Conservation (phyloP, 1,284 basidiomycete species). For the Rhodotorula glutinis region DNA sequence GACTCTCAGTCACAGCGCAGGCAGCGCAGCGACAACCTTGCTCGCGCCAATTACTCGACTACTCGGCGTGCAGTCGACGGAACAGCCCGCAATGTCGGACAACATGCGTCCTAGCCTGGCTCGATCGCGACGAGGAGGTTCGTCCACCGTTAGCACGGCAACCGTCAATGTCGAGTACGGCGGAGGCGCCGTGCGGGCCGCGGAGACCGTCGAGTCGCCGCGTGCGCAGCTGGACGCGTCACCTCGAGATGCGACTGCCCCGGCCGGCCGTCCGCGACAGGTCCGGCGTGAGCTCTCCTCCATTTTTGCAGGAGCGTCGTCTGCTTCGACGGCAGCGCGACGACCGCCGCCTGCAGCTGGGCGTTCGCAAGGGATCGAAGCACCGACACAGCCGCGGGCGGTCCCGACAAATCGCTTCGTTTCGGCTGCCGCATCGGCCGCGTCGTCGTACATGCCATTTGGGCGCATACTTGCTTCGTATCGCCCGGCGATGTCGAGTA, state of each 20-base stretch:
- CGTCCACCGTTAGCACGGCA: conserved; percentile 75
- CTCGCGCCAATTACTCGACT: conserved; percentile 74
- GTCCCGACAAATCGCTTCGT: conserved; percentile 5
- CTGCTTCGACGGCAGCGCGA: neutral
- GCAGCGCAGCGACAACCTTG: conserved; percentile 12
- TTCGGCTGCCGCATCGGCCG: conserved; percentile 10
- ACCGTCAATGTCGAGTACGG: conserved; percentile 93
- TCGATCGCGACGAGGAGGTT: conserved; percentile 59
- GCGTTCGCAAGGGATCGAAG: neutral
- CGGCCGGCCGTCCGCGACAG: conserved; percentile 5
- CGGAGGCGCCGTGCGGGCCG: conserved; percentile 58
- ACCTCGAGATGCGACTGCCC: neutral
- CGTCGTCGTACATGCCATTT: conserved; percentile 29
- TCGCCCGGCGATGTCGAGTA: conserved; percentile 55
- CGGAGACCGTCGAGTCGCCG: conserved; percentile 56
- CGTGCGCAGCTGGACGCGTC: conserved; percentile 50
- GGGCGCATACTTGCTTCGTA: conserved; percentile 34
- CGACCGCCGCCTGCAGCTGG: conserved; percentile 17
- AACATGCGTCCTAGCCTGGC: conserved; percentile 2
- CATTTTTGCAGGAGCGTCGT: conserved; percentile 41
- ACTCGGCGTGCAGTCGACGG: conserved; percentile 49
- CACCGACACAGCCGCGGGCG: neutral
- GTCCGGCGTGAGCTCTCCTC: conserved; percentile 37
- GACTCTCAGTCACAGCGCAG: neutral
- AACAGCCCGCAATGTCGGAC: conserved; percentile 1